Conservation (phyloP, 192 early-diverging fungal species). For the Coemansia sp. region DNA sequence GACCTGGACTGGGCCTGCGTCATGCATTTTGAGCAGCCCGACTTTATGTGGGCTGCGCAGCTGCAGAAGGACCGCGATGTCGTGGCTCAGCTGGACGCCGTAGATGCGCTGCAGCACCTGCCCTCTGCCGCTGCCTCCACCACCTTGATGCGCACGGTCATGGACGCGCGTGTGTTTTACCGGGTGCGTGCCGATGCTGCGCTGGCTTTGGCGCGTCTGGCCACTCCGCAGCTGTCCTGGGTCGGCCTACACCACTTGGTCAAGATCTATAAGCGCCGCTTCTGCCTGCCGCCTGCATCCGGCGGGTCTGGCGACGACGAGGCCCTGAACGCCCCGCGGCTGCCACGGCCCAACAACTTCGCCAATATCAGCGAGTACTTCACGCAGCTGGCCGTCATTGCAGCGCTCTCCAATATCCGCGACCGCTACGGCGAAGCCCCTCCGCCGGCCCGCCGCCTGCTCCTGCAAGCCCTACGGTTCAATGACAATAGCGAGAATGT, state of each 20-base stretch:
- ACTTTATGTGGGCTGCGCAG: slow-evolving; percentile 95
- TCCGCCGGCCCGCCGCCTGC: slow-evolving; percentile 57
- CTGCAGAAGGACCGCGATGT: slow-evolving; percentile 88
- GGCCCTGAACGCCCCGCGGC: slow-evolving; percentile 24
- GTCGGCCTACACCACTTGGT: slow-evolving; percentile 71
- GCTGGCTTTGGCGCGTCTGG: slow-evolving; percentile 64
- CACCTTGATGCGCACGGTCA: slow-evolving; percentile 70
- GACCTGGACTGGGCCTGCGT: slow-evolving; percentile 92
- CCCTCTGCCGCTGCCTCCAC: slow-evolving; percentile 68
- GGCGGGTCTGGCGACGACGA: slow-evolving; percentile 12
- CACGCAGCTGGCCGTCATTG: slow-evolving; percentile 75
- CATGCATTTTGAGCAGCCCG: slow-evolving; percentile 81
- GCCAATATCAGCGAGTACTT: slow-evolving; percentile 84
- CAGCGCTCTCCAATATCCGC: slow-evolving; percentile 72
- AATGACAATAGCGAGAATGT: slow-evolving; percentile 92
- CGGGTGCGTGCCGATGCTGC: slow-evolving; percentile 82
- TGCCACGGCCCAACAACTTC: slow-evolving; percentile 90
- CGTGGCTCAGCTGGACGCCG: slow-evolving; percentile 85
- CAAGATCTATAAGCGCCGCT: slow-evolving; percentile 71
- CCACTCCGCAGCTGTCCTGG: slow-evolving; percentile 57
- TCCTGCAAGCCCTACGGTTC: slow-evolving; percentile 77
- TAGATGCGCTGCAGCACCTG: slow-evolving; percentile 62
- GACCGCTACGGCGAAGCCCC: slow-evolving; percentile 64
- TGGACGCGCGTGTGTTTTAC: slow-evolving; percentile 80
- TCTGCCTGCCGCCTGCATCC: slow-evolving; percentile 57